Conservation (phyloP, 2,329 filamentous ascomycete species). For the Calonectria hongkongensis region DNA sequence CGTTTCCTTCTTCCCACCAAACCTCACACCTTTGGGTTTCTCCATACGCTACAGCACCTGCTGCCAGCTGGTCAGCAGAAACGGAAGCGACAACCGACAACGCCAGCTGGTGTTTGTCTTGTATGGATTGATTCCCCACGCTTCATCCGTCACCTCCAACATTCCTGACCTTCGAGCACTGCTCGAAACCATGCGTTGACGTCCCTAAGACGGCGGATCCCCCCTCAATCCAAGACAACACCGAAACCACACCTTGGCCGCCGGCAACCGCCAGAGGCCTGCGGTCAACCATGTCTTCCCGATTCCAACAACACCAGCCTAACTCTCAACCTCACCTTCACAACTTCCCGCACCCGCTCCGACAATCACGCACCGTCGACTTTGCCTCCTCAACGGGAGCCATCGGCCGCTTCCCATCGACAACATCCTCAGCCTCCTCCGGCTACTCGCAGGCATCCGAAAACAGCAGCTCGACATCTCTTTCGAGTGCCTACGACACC, state of each 20-base stretch:
- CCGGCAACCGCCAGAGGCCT: slow-evolving; percentile 49
- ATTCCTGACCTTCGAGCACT: slow-evolving; percentile 49
- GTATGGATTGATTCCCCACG: slow-evolving; percentile 46
- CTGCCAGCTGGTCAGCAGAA: slow-evolving; percentile 35
- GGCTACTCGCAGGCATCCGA: slow-evolving; percentile 78
- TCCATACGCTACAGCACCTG: slow-evolving; percentile 26
- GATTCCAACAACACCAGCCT: slow-evolving; percentile 54
- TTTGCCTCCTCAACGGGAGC: slow-evolving; percentile 62
- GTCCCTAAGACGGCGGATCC: slow-evolving; percentile 48
- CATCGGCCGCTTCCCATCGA: slow-evolving; percentile 79
- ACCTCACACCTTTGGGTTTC: slow-evolving; percentile 14
- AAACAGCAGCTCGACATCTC: slow-evolving; percentile 80
- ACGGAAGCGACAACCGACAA: not conserved
- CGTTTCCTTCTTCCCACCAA: slow-evolving; percentile 25
- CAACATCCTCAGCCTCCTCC: slow-evolving; percentile 82
- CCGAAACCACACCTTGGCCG: slow-evolving; percentile 47
- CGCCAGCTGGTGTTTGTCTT: slow-evolving; percentile 50
- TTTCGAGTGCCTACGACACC: slow-evolving; percentile 75
- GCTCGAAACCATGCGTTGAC: slow-evolving; percentile 59
- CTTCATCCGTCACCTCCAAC: slow-evolving; percentile 41
- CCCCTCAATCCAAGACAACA: slow-evolving; percentile 44
- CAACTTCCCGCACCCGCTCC: slow-evolving; percentile 61
- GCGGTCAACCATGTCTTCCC: slow-evolving; percentile 71
- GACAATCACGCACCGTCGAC: slow-evolving; percentile 73
- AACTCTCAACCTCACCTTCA: slow-evolving; percentile 45